phyloP scores from a whole-genome alignment of 2,329 filamentous ascomycete species.

The Bertia moriformis region DNA sequence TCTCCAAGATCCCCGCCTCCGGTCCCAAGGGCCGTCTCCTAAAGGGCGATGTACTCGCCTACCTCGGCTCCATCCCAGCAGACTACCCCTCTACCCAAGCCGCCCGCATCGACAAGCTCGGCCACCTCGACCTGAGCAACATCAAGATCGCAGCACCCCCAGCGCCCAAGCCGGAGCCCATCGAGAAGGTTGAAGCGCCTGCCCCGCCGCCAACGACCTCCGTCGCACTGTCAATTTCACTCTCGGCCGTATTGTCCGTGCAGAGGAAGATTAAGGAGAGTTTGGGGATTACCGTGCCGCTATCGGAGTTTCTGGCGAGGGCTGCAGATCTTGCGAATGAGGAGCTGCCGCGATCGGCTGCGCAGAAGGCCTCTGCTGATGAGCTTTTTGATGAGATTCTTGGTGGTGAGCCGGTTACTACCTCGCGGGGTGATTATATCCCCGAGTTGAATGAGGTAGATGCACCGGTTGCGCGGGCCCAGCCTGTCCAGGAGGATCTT shows the following conservation, averaged over 20 bases:
- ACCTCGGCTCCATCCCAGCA: conserved; percentile 42
- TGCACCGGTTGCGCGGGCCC: conserved; percentile 11
- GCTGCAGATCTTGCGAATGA: conserved; percentile 52
- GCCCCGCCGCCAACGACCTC: conserved; percentile 9
- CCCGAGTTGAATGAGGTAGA: conserved; percentile 29
- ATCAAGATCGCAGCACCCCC: conserved; percentile 37
- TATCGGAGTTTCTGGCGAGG: conserved; percentile 47
- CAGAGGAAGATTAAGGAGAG: conserved; percentile 45
- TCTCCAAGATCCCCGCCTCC: conserved; percentile 46
- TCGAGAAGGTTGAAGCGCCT: conserved; percentile 13
- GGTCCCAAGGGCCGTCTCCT: conserved; percentile 52
- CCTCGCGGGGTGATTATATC: conserved; percentile 35
- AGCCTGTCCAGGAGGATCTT: conserved; percentile 34
- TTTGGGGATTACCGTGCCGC: conserved; percentile 41
- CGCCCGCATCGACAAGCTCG: conserved; percentile 37
- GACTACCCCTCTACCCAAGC: conserved; percentile 40
- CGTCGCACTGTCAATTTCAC: conserved; percentile 40
- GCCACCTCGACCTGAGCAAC: conserved; percentile 52
- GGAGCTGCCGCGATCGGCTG: conserved; percentile 36
- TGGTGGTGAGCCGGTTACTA: conserved; percentile 31
- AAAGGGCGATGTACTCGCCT: conserved; percentile 56
- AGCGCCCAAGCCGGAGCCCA: conserved; percentile 12
- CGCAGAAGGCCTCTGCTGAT: conserved; percentile 33
- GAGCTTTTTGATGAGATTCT: conserved; percentile 53
- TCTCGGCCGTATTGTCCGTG: conserved; percentile 41